These are phyloP conservation scores for Glaciozyma antarctica DNA, from an alignment of 768 basidiomycete species.

Conservation along the genomic window DNA sequence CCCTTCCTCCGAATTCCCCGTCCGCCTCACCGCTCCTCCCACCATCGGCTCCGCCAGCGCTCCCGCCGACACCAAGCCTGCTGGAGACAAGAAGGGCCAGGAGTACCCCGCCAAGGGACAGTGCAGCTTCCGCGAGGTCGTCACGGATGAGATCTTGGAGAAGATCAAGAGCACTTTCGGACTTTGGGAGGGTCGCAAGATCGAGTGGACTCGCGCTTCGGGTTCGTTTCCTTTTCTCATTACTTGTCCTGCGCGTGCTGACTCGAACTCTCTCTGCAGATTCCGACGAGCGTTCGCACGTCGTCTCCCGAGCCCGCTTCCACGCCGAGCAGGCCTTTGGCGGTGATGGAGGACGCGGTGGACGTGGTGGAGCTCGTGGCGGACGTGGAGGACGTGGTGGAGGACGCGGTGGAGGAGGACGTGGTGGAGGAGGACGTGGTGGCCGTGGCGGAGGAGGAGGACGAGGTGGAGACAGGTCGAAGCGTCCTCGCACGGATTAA, in stretches of 20 bases:
- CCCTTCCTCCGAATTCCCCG: conserved; percentile 22
- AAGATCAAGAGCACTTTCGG: conserved; percentile 36
- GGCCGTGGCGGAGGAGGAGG: not conserved
- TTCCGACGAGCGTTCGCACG: conserved; percentile 33
- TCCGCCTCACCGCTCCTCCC: conserved; percentile 20
- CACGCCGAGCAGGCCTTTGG: conserved; percentile 31
- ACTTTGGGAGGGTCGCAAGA: conserved; percentile 44
- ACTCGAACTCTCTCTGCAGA: conserved; percentile 9
- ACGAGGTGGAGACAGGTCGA: not conserved
- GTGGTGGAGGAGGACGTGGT: not conserved
- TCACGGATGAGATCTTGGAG: conserved; percentile 57
- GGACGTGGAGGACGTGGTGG: not conserved
- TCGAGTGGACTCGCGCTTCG: conserved; percentile 48
- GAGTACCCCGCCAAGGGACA: conserved; percentile 46
- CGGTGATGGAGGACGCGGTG: conserved; percentile 12
- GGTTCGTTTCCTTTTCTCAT: conserved; percentile 14
- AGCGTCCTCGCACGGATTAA: conserved; percentile 2
- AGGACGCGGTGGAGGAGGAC: not conserved
- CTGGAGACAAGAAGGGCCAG: conserved; percentile 44
- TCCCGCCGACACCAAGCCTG: conserved; percentile 42
- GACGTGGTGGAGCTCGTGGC: conserved; percentile 9
- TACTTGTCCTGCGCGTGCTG: not conserved
- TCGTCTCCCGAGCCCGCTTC: conserved; percentile 31
- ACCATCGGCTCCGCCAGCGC: conserved; percentile 13
- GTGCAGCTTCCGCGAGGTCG: conserved; percentile 61